Percentiles rank a stretch among this genome's conserved stretches.
Evolutionary conservation across 768 basidiomycete genomes (phyloP).

Genomic region (Phaffia tasmanica): DNA sequence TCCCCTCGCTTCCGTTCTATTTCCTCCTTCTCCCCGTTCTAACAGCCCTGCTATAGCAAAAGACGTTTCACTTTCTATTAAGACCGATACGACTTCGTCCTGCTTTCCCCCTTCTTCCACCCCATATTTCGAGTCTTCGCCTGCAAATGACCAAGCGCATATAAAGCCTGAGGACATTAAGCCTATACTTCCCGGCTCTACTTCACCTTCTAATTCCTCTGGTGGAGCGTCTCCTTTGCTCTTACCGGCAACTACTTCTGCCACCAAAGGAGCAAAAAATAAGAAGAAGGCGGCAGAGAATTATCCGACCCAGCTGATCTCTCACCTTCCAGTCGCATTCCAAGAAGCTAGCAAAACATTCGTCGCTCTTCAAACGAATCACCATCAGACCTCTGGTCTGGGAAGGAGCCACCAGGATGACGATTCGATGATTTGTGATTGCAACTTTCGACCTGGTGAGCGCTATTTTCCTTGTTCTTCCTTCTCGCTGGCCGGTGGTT

Average conservation of each 20-base stretch:
- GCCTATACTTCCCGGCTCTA: neutral
- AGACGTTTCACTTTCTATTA: neutral
- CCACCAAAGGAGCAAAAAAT: constrained; percentile 7
- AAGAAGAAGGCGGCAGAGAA: constrained; percentile 16
- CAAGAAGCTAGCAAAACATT: constrained; percentile 51
- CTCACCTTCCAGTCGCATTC: constrained; percentile 65
- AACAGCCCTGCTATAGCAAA: neutral
- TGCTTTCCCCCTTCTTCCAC: constrained; percentile 45
- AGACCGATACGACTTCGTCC: constrained; percentile 35
- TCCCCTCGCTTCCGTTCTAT: neutral
- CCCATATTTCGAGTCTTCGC: neutral
- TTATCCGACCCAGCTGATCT: constrained; percentile 47
- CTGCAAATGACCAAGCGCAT: neutral
- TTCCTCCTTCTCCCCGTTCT: neutral
- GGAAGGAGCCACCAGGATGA: constrained; percentile 78
- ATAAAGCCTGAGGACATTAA: neutral
- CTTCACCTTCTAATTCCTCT: neutral
- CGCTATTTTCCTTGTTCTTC: constrained; percentile 30
- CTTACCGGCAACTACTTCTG: neutral
- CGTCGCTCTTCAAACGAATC: constrained; percentile 59
- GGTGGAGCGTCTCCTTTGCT: neutral
- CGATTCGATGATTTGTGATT: constrained; percentile 95
- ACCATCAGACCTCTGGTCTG: constrained; percentile 74
- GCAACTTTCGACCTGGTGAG: constrained; percentile 69
- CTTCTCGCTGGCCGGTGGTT: neutral